phyloP scores from a whole-genome alignment of 2,329 filamentous ascomycete species.

The Aspergillus brunneoviolaceus region DNA sequence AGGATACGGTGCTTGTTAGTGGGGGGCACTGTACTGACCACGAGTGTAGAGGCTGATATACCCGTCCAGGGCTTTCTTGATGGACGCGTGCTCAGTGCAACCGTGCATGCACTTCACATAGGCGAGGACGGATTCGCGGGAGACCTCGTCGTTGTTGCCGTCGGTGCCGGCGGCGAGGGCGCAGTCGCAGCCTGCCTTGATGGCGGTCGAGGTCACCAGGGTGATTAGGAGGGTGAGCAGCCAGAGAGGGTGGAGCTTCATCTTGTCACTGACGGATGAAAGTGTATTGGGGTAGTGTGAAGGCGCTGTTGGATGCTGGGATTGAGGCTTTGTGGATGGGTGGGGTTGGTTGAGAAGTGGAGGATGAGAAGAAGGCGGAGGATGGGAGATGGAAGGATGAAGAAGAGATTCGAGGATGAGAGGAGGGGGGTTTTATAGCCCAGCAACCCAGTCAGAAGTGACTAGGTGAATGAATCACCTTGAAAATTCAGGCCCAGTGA shows the following conservation, averaged over 20 bases:
- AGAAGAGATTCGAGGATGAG: not conserved
- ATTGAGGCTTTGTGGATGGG: not conserved
- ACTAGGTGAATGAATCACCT: not conserved
- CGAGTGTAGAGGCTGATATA: not conserved
- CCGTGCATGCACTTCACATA: not conserved
- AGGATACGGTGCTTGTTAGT: not conserved
- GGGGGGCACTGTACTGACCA: not conserved
- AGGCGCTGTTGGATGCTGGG: not conserved
- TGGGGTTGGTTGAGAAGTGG: not conserved
- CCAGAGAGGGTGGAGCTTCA: slow-evolving; percentile 2
- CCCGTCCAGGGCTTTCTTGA: not conserved
- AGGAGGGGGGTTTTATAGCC: not conserved
- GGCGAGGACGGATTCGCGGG: not conserved
- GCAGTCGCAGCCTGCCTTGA: not conserved
- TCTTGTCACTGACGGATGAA: not conserved
- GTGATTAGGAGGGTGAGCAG: not conserved
- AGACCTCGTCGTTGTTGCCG: not conserved
- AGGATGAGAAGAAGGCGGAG: not conserved
- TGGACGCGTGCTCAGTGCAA: not conserved
- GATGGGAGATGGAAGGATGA: not conserved
- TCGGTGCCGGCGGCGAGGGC: not conserved
- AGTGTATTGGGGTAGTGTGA: not conserved
- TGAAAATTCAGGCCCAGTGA: not conserved
- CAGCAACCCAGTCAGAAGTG: not conserved
- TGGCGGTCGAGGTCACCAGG: slow-evolving; percentile 1